These are phyloP conservation scores for Hypoxylon intermedium DNA, from an alignment of 495 filamentous ascomycete genomes.

Conservation along the genomic window DNA sequence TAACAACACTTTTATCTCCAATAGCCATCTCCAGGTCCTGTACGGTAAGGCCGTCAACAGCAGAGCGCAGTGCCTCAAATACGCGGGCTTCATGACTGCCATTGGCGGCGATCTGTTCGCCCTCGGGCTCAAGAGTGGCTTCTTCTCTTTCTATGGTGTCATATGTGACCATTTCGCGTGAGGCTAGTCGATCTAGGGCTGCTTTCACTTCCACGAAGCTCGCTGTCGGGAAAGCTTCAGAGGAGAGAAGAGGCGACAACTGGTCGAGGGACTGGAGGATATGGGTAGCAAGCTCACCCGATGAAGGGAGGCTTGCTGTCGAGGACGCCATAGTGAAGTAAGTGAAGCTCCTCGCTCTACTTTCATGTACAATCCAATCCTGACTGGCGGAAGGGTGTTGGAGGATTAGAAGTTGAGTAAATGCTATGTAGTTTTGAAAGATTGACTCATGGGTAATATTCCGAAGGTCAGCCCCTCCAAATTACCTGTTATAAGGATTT, in stretches of 20 bases:
- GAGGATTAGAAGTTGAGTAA: too few species aligned
- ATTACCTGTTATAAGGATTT: too few species aligned
- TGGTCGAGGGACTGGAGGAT: constrained; percentile 73
- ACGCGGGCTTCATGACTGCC: constrained; percentile 96
- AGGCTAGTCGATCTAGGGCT: constrained; percentile 82
- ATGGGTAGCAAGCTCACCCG: constrained; percentile 65
- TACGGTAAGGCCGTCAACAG: constrained; percentile 80
- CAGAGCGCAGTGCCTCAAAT: constrained; percentile 80
- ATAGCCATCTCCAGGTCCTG: constrained; percentile 74
- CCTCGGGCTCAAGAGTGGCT: constrained; percentile 79
- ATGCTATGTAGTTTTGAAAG: too few species aligned
- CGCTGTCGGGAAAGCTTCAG: constrained; percentile 75
- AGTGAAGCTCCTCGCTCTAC: too few species aligned
- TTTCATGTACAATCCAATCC: too few species aligned
- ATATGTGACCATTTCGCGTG: constrained; percentile 85
- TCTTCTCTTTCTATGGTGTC: constrained; percentile 81
- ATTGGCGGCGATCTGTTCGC: constrained; percentile 75
- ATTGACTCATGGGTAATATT: too few species aligned
- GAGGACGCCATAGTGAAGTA: constrained; percentile 41
- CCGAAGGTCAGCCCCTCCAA: too few species aligned
- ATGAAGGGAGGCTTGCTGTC: constrained; percentile 23
- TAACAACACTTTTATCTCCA: constrained; percentile 83
- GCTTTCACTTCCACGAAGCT: constrained; percentile 79
- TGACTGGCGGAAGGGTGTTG: too few species aligned
- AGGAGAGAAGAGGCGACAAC: constrained; percentile 71